phyloP scores from a whole-genome alignment of 345 rosid genomes.

The Jatropha curcas region DNA sequence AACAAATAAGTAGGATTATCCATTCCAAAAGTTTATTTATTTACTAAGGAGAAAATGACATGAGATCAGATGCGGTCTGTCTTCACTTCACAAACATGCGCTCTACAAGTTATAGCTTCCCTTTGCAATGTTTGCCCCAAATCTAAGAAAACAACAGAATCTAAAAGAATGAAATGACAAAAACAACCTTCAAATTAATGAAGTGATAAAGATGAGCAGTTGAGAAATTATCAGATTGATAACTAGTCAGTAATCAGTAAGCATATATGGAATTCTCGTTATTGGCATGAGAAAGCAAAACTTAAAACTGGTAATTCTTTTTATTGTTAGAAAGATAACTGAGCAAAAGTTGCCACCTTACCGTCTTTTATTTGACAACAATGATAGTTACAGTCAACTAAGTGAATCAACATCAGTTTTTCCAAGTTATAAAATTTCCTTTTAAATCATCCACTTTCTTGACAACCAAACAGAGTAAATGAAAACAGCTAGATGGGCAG shows the following conservation, averaged over 20 bases:
- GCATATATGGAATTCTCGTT: constrained; percentile 2
- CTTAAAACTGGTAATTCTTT: neutral
- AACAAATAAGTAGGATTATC: neutral
- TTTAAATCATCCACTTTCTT: constrained; percentile 11
- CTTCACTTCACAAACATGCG: neutral
- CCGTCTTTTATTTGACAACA: neutral
- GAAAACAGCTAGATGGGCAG: neutral
- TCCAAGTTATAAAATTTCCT: constrained; percentile 7
- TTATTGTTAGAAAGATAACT: neutral
- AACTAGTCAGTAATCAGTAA: neutral
- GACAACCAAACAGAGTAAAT: constrained; percentile 17
- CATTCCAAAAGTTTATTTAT: neutral
- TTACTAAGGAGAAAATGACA: constrained; percentile 2
- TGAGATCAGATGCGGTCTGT: neutral
- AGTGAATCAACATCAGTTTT: neutral
- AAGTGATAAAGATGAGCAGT: neutral
- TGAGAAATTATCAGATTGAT: constrained; percentile 4
- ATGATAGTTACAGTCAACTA: neutral
- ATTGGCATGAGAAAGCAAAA: neutral
- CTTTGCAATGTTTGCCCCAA: neutral
- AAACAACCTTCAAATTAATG: neutral
- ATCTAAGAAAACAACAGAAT: neutral
- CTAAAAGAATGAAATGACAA: neutral
- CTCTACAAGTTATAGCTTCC: neutral
- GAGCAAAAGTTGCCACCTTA: neutral